Evolutionary conservation across 73 alveolate species (phyloP), one percentile per base, ranked within the genome.

Genomic region (Diophrys appendiculata): DNA sequence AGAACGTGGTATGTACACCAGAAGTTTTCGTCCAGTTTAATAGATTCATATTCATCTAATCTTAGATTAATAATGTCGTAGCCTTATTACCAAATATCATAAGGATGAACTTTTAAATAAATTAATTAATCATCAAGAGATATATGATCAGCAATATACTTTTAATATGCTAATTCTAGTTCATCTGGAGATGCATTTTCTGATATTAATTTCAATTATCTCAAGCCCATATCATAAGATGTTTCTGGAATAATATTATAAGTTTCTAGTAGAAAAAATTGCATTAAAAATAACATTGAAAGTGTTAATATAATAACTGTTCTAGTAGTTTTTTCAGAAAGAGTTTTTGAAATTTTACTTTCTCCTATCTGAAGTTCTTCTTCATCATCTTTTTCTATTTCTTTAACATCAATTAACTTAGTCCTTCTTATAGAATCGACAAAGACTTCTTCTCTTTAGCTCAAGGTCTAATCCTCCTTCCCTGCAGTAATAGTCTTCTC

Each of bases 311-410:
- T 80, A 35, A 93, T 91, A 23, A 93, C 97, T 28, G 94, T 88
- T 23, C 88, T 90, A 0, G 95, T 93, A 25, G 96, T 93, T 85
- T 75, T 65, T 72, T 93, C 98, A 0, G 97, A 90, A 23, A 93
- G 90, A 73, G 82, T 87, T 82, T 92, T 83, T 35, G 93, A 94
- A 22, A 93, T 89, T 29, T 65, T 56, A 65, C 73, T 33, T 71
- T 87, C 90, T 64, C 76, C 83, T 23, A 3, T 25, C 24, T 5
- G 1, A 1, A 5, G 54, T 26, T 28, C 53, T 67, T 67, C 24
- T 77, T 54, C 56, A 60, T 23, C 25, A 2, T 23, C 71, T 60
- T 77, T 24, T 33, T 72, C 52, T n/a, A 55, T 67, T 8, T 74
- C 68, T 27, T 80, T 52, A 52, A 52, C 65, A 11, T 13, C 24